These are phyloP conservation scores for Pugionium cornutum DNA, from an alignment of 345 rosid genomes.

Conservation along the genomic window DNA sequence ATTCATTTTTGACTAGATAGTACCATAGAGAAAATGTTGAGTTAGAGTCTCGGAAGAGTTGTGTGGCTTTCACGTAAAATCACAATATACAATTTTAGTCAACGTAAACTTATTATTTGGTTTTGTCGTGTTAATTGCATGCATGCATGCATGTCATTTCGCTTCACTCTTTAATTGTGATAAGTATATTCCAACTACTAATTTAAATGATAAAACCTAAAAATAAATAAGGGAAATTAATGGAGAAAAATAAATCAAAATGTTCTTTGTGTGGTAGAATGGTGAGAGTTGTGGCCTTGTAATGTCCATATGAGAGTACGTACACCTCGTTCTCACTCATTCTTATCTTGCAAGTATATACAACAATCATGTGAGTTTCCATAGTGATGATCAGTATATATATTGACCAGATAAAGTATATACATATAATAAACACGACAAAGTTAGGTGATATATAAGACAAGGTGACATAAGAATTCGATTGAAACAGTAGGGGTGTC, in stretches of 20 bases:
- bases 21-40: no score
- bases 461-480: conserved; percentile 23
- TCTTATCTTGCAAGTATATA: conserved; percentile 19
- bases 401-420: conserved; percentile 14
- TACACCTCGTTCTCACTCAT: conserved; percentile 31
- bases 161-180: conserved; percentile 37
- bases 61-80: neutral
- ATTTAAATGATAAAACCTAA: conserved; percentile 19
- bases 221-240: no score
- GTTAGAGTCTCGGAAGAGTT: no score
- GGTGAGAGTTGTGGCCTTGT: conserved; percentile 33
- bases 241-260: neutral
- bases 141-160: conserved; percentile 41
- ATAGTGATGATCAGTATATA: conserved; percentile 4
- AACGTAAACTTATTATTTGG: neutral
- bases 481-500: conserved; percentile 1
- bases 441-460: conserved; percentile 33
- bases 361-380: conserved; percentile 12
- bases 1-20: no score
- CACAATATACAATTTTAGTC: conserved; percentile 36
- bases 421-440: conserved; percentile 26
- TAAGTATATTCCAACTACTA: conserved; percentile 42
- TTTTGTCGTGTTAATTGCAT: conserved; percentile 25
- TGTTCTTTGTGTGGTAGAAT: conserved; percentile 27
- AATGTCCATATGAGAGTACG: conserved; percentile 31